Conservation (phyloP, 1,284 basidiomycete species). For the Lignosus rhinocerotis region DNA sequence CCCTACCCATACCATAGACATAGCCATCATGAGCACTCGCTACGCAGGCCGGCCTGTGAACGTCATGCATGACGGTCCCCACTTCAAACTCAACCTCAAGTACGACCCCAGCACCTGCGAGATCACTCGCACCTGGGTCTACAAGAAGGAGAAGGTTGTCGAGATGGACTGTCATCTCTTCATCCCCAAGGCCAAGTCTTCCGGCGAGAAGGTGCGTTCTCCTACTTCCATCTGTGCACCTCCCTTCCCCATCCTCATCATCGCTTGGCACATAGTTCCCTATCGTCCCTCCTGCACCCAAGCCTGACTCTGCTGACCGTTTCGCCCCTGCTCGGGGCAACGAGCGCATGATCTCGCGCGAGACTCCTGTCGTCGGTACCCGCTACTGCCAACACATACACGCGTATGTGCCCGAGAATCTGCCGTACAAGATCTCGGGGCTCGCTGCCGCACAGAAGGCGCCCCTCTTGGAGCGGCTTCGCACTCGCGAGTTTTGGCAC, state of each 20-base stretch:
- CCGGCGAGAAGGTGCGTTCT: slow-evolving; percentile 9
- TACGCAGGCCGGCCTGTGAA: neutral
- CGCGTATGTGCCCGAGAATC: slow-evolving; percentile 16
- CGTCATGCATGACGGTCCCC: slow-evolving; percentile 2
- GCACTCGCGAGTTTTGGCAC: slow-evolving; percentile 16
- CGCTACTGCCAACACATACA: slow-evolving; percentile 18
- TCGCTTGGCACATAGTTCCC: neutral
- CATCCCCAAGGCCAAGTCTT: slow-evolving; percentile 16
- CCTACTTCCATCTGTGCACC: neutral
- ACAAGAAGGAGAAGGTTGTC: slow-evolving; percentile 10
- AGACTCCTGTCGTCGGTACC: slow-evolving; percentile 12
- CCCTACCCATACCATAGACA: neutral
- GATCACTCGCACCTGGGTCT: slow-evolving; percentile 11
- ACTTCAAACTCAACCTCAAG: slow-evolving; percentile 9
- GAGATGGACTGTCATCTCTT: slow-evolving; percentile 4
- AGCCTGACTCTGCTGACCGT: slow-evolving; percentile 8
- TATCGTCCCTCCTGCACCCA: neutral
- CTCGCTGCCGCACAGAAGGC: slow-evolving; percentile 13
- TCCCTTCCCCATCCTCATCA: neutral
- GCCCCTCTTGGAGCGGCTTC: slow-evolving; percentile 10
- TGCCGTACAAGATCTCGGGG: slow-evolving; percentile 13
- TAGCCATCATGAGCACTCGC: neutral
- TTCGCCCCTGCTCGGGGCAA: slow-evolving; percentile 1
- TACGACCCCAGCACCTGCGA: slow-evolving; percentile 7
- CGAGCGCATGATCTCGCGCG: neutral